A percentile compares a stretch with the other conserved stretches of the same genome.
phyloP scores from a whole-genome alignment of 2,329 filamentous ascomycete species.

The Plectosphaerella cucumerina region DNA sequence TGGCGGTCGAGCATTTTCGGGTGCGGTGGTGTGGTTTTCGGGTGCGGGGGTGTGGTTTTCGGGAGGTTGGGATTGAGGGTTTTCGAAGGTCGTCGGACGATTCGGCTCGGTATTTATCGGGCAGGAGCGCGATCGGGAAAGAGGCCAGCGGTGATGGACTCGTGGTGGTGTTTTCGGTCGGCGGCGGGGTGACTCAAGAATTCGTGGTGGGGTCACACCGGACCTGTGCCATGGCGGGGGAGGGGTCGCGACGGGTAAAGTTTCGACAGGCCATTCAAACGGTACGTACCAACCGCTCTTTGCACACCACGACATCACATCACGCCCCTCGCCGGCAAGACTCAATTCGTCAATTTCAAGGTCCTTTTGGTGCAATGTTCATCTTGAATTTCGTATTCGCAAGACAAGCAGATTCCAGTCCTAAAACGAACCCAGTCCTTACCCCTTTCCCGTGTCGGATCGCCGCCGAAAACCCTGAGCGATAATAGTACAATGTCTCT shows the following conservation, averaged over 20 bases:
- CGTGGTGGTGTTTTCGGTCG: neutral
- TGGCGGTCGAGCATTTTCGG: slow-evolving; percentile 62
- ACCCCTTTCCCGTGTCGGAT: no score
- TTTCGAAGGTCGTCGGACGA: neutral
- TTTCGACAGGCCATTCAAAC: neutral
- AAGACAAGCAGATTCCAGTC: no score
- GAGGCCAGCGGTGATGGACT: neutral
- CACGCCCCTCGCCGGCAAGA: no score
- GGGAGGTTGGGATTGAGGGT: neutral
- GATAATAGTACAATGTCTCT: no score
- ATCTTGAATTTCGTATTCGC: no score
- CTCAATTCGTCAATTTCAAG: no score
- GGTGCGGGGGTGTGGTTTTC: no score
- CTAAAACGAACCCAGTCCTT: no score
- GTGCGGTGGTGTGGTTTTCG: slow-evolving; percentile 2
- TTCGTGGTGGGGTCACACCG: neutral
- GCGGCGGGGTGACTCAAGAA: neutral
- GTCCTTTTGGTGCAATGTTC: no score
- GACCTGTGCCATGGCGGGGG: neutral
- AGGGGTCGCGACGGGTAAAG: neutral
- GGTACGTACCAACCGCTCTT: neutral
- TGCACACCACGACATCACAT: no score
- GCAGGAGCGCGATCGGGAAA: neutral
- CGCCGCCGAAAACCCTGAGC: no score
- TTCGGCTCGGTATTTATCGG: neutral